Base-by-base conservation (phyloP, 2,329 filamentous ascomycete species). In the Sporothrix variecibatus region DNA sequence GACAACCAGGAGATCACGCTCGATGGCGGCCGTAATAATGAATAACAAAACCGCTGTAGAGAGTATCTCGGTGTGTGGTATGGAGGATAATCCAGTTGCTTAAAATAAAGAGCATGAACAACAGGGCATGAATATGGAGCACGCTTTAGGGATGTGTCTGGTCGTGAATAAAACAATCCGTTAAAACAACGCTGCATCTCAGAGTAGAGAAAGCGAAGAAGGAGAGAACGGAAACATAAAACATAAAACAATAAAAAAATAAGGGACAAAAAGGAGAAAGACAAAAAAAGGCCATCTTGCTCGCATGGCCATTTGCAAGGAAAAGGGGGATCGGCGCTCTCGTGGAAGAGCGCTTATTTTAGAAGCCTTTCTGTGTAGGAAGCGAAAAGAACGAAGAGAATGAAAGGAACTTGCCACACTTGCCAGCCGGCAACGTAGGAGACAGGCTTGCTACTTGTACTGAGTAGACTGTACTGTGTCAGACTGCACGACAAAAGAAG, bases 81-180 rank as follows among this genome's bases (percentile, higher is more conserved):
- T 38, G 12, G 38, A 26, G 12, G 67, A 20, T n/a, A 51, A 70
- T 58, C 68, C 9, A 43, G 68, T 31, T 56, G 49, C 64, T 67
- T 67, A 67, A 65, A 65, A 65, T 65, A 65, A 62, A 40, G 31
- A 40, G 60, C 60, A 40, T 65, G 34, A 65, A 28, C 38, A 28
- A 46, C n/a, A 17, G 11, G 43, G 62, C 62, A 65, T 65, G 38
- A 65, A 28, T 12, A 7, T 40, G 12, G 62, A 26, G 12, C 11
- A 8, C 23, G 1, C 28, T 26, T 23, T 28, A 53, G 38, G 20
- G 17, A 31, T 40, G 31, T 62, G 31, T 62, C 28, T 15, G 58
- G 17, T n/a, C 4, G 58, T 38, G 28, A 38, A 62, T 38, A 56
- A 56, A 56, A 56, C 31, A 62, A 31, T 2, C 9, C 62, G 17